Conservation (phyloP, 2,329 filamentous ascomycete species). For the Pleochaeta shiraiana region DNA sequence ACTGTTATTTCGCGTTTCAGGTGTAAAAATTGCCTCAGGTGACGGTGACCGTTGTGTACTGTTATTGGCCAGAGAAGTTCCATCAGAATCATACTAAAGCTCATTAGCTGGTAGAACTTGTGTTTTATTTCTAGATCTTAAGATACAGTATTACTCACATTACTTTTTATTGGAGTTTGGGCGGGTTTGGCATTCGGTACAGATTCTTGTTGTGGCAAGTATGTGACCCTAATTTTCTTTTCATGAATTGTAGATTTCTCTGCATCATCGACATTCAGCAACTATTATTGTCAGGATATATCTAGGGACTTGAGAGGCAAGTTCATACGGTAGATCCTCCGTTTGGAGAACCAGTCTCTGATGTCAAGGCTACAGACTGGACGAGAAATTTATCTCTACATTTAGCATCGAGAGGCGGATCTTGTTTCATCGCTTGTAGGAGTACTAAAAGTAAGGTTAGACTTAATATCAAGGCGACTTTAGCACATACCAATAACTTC, state of each 20-base stretch:
- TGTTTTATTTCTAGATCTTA: neutral
- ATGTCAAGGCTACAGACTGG: slow-evolving; percentile 66
- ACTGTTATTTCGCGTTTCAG: slow-evolving; percentile 13
- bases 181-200: slow-evolving; percentile 5
- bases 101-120: neutral
- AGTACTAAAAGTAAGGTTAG: slow-evolving; percentile 38
- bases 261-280: slow-evolving; percentile 48
- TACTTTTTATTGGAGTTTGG: slow-evolving; percentile 15
- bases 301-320: slow-evolving; percentile 23
- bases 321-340: slow-evolving; percentile 59
- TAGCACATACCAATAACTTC: slow-evolving; percentile 62
- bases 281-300: slow-evolving; percentile 20
- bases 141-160: slow-evolving; percentile 12
- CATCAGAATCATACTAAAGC: slow-evolving; percentile 9
- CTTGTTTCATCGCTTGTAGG: slow-evolving; percentile 93
- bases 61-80: slow-evolving; percentile 25
- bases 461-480: neutral
- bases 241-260: slow-evolving; percentile 66
- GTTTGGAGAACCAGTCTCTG: slow-evolving; percentile 66
- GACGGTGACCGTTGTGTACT: slow-evolving; percentile 28
- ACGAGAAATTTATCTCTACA: slow-evolving; percentile 98
- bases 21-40: slow-evolving; percentile 20
- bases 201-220: slow-evolving; percentile 37
- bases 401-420: slow-evolving; percentile 65
- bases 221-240: slow-evolving; percentile 87